Conservation (phyloP, 768 basidiomycete genomes). For the Hygrocybe coccinea region DNA sequence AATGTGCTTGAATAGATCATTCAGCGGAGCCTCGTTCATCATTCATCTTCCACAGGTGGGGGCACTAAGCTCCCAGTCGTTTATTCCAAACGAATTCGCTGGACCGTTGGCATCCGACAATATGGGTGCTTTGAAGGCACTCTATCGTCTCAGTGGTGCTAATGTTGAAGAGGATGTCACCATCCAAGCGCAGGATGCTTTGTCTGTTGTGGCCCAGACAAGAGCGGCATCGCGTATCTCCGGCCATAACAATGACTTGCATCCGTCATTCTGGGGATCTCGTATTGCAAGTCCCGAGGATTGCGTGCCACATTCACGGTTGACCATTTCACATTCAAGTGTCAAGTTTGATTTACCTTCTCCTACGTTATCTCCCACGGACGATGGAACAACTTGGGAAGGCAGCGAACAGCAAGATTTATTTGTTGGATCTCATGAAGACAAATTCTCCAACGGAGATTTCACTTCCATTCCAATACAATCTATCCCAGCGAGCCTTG, state of each 20-base stretch:
- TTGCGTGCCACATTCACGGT: conserved; percentile 26
- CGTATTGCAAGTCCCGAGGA: conserved; percentile 48
- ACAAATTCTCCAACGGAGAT: conserved; percentile 51
- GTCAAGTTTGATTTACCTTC: conserved; percentile 45
- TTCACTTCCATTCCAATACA: conserved; percentile 47
- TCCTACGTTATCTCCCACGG: conserved; percentile 45
- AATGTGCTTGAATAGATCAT: conserved; percentile 65
- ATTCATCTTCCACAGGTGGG: conserved; percentile 54
- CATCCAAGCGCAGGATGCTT: conserved; percentile 44
- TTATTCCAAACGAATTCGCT: conserved; percentile 48
- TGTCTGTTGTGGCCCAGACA: conserved; percentile 25
- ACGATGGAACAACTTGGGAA: conserved; percentile 58
- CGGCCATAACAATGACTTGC: conserved; percentile 47
- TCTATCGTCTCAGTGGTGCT: conserved; percentile 33
- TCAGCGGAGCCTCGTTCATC: conserved; percentile 58
- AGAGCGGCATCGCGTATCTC: conserved; percentile 46
- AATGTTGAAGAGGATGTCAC: conserved; percentile 62
- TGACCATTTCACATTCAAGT: conserved; percentile 26
- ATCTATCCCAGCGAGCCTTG: conserved; percentile 32
- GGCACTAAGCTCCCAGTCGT: conserved; percentile 40
- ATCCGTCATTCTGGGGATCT: conserved; percentile 44
- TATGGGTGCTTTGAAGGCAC: conserved; percentile 32
- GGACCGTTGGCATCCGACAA: conserved; percentile 31
- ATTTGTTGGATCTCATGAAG: conserved; percentile 38
- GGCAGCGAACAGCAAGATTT: conserved; percentile 38